Base-by-base conservation (phyloP, 768 basidiomycete genomes). In the Tephrocybe sp. region DNA sequence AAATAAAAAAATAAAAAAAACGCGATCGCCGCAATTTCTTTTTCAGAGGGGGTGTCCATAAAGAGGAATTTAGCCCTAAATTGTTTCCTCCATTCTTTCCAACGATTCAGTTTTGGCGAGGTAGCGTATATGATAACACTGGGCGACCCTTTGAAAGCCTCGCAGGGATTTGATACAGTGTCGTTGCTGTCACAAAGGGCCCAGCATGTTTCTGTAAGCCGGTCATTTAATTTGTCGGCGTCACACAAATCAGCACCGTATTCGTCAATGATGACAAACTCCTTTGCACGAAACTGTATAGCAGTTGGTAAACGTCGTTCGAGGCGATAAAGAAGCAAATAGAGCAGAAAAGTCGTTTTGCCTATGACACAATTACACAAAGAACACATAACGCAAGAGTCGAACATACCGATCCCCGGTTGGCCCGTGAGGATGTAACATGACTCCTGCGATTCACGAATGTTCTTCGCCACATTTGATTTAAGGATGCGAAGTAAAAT, bases 121-220 rank as follows among this genome's bases (percentile, higher is more conserved):
- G 42, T 44, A 11, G 42, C 16, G n/a, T 44, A 16, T 11, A 44
- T 28, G 26, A 44, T 30, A 44, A 13, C n/a, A 28, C n/a, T 16
- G 42, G 6, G 42, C 4, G 42, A 44, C 19, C 16, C 11, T 30
- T 7, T n/a, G 16, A 44, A 44, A 11, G 26, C 42, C 18, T 27
- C 24, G 21, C 42, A 44, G 26, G 42, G 42, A 12, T n/a, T 44
- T 12, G 9, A 26, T 21, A 44, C 26, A 13, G 5, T 7, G 21
- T 11, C 26, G 42, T 30, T 44, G n/a, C 26, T 44, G 26, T 44
- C 42, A 21, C 26, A 28, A 30, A 44, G 42, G 13, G 42, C 42
- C 42, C 42, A 44, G 26, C 42, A 44, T 28, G 21, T 19, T n/a
- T 4, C 9, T 16, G 42, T n/a, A 7, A 44, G 26, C 25, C 31